Base-by-base conservation (phyloP, 108 stramenopile genomes). In the Epithemia pelagica region DNA sequence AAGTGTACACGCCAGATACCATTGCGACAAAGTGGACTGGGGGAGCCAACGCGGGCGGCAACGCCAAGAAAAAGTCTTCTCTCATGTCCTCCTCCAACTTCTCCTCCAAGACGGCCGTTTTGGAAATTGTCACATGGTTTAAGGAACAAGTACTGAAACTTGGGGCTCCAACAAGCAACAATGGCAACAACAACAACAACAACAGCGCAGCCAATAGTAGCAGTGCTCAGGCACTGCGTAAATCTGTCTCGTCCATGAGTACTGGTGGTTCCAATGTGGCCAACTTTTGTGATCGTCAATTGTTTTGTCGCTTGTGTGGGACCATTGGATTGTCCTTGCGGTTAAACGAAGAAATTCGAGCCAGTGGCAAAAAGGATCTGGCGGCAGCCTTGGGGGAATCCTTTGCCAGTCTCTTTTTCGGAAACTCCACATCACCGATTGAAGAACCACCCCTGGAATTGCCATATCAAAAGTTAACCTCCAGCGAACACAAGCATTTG, bases 251-350 rank as follows among this genome's bases (percentile, higher is more conserved):
- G n/a, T n/a, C n/a, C n/a, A n/a, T n/a, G n/a, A n/a, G n/a, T n/a
- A n/a, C n/a, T n/a, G 74, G 77, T 0, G 65, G 74, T 1, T 74
- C 74, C 7, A 67, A 65, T 2, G 68, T 62, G 7, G 30, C 61
- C 2, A 87, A 82, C 46, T 91, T 83, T 72, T 84, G 78, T 53
- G 80, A 86, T 63, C 77, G 90, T 18, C 90, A 91, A 61, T 73
- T 87, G 3, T 91, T 84, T 30, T 88, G 87, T 61, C 75, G 87
- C 28, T 84, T 91, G 30, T 84, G 83, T 66, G 72, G 83, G 3
- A 74, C 83, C 28, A 68, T 88, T 31, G 85, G 82, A 24, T 69
- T 91, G 27, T 83, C 85, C 10, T 66, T 91, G 67, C 79, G 85
- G 18, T 81, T 91, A 30, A 78, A 78, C 3, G 89, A 86, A 61